Conservation (phyloP, 768 basidiomycete genomes). For the Suillus decipiens region DNA sequence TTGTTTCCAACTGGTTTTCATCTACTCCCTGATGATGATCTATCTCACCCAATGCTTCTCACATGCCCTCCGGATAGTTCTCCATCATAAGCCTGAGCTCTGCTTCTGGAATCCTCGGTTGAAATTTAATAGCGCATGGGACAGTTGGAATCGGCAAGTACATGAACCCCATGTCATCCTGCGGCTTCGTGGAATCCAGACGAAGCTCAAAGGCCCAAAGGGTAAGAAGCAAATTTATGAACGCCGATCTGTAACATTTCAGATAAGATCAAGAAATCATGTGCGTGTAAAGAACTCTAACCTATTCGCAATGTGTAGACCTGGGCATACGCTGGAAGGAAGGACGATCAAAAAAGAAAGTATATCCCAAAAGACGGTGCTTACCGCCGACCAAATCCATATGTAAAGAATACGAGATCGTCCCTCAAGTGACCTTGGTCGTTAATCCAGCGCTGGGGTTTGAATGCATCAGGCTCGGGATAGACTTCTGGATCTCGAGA, state of each 20-base stretch:
- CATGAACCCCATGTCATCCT: background rate
- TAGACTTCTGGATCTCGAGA: constrained; percentile 10
- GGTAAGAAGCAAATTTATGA: background rate
- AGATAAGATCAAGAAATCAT: background rate
- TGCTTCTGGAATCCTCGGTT: background rate
- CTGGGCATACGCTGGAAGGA: background rate
- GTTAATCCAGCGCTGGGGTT: constrained; percentile 31
- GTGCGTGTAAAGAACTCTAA: background rate
- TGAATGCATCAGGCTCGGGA: constrained; percentile 25
- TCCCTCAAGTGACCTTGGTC: constrained; percentile 44
- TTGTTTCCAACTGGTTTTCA: background rate
- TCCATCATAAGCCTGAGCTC: background rate
- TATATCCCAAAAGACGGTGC: background rate
- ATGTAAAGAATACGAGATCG: constrained; percentile 51
- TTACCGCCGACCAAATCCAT: constrained; percentile 50
- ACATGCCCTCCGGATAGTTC: background rate
- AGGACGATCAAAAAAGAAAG: background rate
- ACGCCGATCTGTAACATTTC: background rate
- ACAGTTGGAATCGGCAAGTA: background rate
- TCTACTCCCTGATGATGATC: background rate
- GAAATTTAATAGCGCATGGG: background rate
- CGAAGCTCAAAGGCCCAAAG: background rate
- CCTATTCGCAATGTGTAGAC: background rate
- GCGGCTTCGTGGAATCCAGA: background rate
- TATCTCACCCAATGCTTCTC: background rate